Evolutionary conservation across 75 land plant genomes (phyloP).

Genomic region (Sequoiadendron giganteum): DNA sequence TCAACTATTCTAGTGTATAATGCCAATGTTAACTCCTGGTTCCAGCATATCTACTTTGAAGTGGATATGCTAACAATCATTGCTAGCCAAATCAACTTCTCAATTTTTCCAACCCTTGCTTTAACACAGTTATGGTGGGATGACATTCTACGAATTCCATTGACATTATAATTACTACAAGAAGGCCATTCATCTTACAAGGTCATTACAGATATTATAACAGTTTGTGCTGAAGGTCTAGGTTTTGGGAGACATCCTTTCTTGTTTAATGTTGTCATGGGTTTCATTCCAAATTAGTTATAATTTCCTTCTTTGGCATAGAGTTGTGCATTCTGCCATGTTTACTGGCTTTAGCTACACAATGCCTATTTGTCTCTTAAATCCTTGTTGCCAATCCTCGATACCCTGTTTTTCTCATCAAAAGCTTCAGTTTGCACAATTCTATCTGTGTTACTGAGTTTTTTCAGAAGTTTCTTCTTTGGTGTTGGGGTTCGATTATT

Average conservation of each 20-base stretch:
- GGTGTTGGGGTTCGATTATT: neutral
- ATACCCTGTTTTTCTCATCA: neutral
- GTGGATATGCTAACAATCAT: neutral
- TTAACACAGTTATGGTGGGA: neutral
- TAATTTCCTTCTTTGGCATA: too few relatives aligned
- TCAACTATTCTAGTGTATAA: neutral
- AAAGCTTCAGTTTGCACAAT: neutral
- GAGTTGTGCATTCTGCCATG: neutral
- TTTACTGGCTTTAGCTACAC: neutral
- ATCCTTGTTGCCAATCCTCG: neutral
- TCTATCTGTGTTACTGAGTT: neutral
- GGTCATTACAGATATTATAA: neutral
- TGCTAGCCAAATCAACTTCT: neutral
- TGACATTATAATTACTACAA: neutral
- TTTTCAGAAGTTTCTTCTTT: too few relatives aligned
- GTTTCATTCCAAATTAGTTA: neutral
- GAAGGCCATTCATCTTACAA: neutral
- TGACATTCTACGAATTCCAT: neutral
- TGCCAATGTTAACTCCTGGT: neutral
- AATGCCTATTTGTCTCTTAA: neutral
- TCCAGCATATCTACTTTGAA: neutral
- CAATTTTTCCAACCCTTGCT: neutral
- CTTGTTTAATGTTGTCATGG: neutral
- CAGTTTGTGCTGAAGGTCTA: neutral
- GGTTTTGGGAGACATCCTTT: neutral